Conservation (phyloP, 768 basidiomycete species). For the Leccinum broughii region DNA sequence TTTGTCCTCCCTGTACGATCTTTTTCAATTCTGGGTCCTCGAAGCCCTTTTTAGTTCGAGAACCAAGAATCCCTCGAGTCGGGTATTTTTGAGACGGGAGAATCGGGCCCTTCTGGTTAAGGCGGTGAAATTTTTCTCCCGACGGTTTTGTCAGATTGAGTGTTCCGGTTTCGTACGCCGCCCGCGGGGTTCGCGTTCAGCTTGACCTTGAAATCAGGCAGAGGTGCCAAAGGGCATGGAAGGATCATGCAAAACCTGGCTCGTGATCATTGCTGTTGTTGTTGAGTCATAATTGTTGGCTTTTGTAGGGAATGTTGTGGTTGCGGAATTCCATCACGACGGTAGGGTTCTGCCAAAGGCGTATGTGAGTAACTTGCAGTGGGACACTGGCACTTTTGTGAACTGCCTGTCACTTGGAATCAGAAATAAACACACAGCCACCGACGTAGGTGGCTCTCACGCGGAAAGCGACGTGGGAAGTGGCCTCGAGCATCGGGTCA, state of each 20-base stretch:
- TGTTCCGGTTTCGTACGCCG: conserved; percentile 48
- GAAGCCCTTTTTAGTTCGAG: conserved; percentile 50
- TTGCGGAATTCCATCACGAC: too few relatives aligned
- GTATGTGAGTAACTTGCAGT: too few relatives aligned
- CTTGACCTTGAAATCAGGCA: conserved; percentile 60
- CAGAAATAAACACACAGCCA: background rate
- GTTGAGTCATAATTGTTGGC: conserved; percentile 10
- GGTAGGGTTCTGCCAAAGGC: too few relatives aligned
- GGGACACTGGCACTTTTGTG: too few relatives aligned
- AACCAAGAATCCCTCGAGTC: conserved; percentile 17
- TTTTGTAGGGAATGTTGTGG: too few relatives aligned
- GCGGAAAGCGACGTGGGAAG: background rate
- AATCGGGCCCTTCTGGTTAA: conserved; percentile 38
- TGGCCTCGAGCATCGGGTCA: background rate
- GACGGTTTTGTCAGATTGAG: conserved; percentile 32
- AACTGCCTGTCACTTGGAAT: too few relatives aligned
- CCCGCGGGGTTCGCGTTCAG: conserved; percentile 48
- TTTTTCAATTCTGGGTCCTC: conserved; percentile 55
- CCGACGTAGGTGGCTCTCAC: background rate
- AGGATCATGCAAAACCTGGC: conserved; percentile 47
- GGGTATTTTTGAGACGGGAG: conserved; percentile 8
- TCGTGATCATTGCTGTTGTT: conserved; percentile 43
- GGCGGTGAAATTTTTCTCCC: conserved; percentile 47
- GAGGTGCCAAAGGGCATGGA: conserved; percentile 30
- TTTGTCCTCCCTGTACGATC: conserved; percentile 45